Base-by-base conservation (phyloP, 2,329 filamentous ascomycete genomes). In the Mariannaea elegans region DNA sequence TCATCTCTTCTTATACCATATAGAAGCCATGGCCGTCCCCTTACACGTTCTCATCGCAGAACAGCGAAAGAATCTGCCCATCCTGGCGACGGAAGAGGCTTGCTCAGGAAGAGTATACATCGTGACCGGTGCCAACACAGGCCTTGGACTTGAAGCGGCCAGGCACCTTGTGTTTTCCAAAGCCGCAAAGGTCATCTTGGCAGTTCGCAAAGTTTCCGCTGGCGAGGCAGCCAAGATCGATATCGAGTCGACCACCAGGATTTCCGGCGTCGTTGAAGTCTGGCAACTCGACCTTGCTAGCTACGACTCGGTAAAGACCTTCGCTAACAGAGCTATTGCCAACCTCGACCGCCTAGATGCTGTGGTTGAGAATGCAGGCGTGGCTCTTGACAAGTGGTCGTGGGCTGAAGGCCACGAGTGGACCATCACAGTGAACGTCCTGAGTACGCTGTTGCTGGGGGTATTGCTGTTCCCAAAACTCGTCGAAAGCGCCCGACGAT, bases 201-300 rank as follows among this genome's bases (percentile, higher is more conserved):
- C 72, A 9, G 72, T 76, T 2, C 75, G 78, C 3, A 71, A 66
- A 6, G 16, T 76, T 0, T 64, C 72, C 7, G 80, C 80, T 63
- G 81, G 80, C 57, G 74, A 81, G 46, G 72, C 70, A 3, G 80
- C 81, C 2, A 74, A 74, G 52, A 62, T 68, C 23, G 71, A 72
- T 23, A 64, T 74, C 1, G 3, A 62, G 3, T 51, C 49, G 1
- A 65, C 63, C 0, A 55, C 49, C 1, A 10, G 63, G 3, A 3
- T 31, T 0, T 34, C 64, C 0, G 45, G 57, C 1, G 50, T 62
- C 0, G 73, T 84, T 8, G 75, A 82, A 9, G 80, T 85, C 12
- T 85, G 80, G 80, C 7, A 66, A 0, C 65, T 86, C 3, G 82
- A 86, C 42, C 79, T 85, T 76, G 59, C 52, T 0, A 77, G 72